These are phyloP conservation scores for Pyrenula massariospora DNA, from an alignment of 495 filamentous ascomycete genomes.

Conservation along the genomic window DNA sequence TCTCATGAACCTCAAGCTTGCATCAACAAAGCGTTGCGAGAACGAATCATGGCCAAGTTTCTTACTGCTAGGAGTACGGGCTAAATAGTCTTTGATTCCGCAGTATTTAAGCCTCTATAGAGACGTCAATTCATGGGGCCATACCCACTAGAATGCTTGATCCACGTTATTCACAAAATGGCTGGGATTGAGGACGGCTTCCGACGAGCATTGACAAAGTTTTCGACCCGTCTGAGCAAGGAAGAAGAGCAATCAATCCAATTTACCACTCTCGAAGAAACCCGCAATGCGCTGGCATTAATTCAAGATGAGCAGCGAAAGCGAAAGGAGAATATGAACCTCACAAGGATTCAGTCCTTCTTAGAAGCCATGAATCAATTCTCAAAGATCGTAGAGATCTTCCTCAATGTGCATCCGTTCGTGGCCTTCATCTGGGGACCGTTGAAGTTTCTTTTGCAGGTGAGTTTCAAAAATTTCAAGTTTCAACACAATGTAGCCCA, in stretches of 20 bases:
- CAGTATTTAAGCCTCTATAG: too few species aligned
- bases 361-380: conserved; percentile 16
- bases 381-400: conserved; percentile 17
- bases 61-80: too few species aligned
- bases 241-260: background rate
- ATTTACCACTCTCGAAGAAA: background rate
- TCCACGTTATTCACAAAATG: background rate
- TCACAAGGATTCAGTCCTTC: conserved; percentile 18
- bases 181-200: background rate
- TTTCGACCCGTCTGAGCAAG: background rate
- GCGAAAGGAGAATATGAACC: conserved; percentile 5
- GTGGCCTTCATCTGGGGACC: conserved; percentile 19
- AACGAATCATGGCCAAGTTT: too few species aligned
- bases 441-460: conserved; percentile 10
- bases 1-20: too few species aligned
- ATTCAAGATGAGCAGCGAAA: background rate
- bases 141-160: too few species aligned
- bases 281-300: background rate
- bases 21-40: too few species aligned
- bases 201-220: background rate
- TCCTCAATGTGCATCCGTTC: conserved; percentile 14
- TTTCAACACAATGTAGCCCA: too few species aligned
- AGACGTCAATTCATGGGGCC: too few species aligned
- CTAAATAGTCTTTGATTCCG: too few species aligned
- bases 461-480: conserved; percentile 1